These are phyloP conservation scores for Collybia nuda DNA, from an alignment of 768 basidiomycete species.

Conservation along the genomic window DNA sequence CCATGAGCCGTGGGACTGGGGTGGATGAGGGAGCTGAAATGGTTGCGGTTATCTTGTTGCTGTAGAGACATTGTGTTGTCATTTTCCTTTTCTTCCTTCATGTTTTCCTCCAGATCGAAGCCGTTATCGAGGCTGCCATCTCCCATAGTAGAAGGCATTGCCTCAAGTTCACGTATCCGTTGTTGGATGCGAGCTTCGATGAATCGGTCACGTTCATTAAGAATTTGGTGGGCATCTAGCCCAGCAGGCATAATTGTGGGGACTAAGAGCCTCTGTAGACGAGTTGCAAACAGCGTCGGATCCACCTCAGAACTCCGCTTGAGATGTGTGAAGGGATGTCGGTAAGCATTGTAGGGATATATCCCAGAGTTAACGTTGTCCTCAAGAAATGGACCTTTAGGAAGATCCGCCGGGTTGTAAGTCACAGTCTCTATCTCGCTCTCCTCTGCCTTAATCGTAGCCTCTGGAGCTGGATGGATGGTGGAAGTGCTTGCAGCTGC, in stretches of 20 bases:
- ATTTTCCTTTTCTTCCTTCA: conserved; percentile 44
- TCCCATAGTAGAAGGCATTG: conserved; percentile 76
- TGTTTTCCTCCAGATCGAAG: conserved; percentile 35
- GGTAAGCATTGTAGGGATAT: conserved; percentile 91
- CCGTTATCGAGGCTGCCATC: conserved; percentile 64
- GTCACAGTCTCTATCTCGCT: conserved; percentile 34
- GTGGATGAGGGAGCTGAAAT: conserved; percentile 40
- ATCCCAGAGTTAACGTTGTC: conserved; percentile 78
- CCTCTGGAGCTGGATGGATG: conserved; percentile 31
- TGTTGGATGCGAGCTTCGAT: conserved; percentile 88
- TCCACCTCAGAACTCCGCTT: conserved; percentile 62
- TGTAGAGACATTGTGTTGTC: conserved; percentile 28
- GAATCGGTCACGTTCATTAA: conserved; percentile 89
- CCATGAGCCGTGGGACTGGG: conserved; percentile 69
- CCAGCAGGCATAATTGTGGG: conserved; percentile 91
- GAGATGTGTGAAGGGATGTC: conserved; percentile 80
- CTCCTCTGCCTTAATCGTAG: conserved; percentile 58
- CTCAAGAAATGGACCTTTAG: conserved; percentile 76
- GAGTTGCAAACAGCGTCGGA: conserved; percentile 64
- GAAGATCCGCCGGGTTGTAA: conserved; percentile 56
- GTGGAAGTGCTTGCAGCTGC: conserved; percentile 23
- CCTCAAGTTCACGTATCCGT: conserved; percentile 84
- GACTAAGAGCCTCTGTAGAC: conserved; percentile 77
- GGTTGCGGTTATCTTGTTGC: conserved; percentile 18
- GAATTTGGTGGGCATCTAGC: conserved; percentile 87